phyloP scores from a whole-genome alignment of 2,329 filamentous ascomycete genomes.

The Aspergillus pseudoterreus region DNA sequence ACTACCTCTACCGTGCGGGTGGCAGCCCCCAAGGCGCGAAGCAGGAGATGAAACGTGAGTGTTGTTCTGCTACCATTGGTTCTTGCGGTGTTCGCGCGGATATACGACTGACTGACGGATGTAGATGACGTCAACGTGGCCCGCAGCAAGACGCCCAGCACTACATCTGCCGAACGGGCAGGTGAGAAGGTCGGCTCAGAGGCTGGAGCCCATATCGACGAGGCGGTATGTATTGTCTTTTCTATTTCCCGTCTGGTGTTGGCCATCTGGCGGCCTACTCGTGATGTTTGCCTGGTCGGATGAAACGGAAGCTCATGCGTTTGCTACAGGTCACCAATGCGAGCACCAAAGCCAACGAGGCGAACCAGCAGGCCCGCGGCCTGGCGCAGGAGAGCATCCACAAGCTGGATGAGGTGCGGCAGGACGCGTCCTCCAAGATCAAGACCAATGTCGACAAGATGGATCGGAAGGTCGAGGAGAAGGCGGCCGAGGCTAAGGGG shows the following conservation, averaged over 20 bases:
- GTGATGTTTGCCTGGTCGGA: neutral
- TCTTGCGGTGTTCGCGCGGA: neutral
- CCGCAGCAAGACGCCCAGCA: conserved; percentile 62
- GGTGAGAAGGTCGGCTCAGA: conserved; percentile 59
- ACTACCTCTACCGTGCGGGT: conserved; percentile 88
- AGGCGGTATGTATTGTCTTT: conserved; percentile 54
- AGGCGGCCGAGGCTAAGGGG: conserved; percentile 76
- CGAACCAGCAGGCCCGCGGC: conserved; percentile 59
- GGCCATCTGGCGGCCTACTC: no score
- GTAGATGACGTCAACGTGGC: conserved; percentile 73
- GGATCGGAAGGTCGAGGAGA: conserved; percentile 76
- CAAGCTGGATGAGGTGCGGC: conserved; percentile 59
- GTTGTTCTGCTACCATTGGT: neutral
- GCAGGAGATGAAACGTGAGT: conserved; percentile 79
- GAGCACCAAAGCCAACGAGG: conserved; percentile 48
- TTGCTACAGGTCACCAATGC: conserved; percentile 55
- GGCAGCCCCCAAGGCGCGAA: conserved; percentile 78
- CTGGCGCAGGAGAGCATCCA: conserved; percentile 57
- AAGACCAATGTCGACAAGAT: conserved; percentile 63
- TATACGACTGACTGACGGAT: neutral
- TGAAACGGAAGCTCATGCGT: neutral
- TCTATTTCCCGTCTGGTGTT: neutral
- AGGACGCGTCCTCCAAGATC: conserved; percentile 57
- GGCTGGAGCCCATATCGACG: conserved; percentile 65
- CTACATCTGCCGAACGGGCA: conserved; percentile 62